Conservation (phyloP, 176 grass and related monocot species). For the Bothriochloa decipiens region DNA sequence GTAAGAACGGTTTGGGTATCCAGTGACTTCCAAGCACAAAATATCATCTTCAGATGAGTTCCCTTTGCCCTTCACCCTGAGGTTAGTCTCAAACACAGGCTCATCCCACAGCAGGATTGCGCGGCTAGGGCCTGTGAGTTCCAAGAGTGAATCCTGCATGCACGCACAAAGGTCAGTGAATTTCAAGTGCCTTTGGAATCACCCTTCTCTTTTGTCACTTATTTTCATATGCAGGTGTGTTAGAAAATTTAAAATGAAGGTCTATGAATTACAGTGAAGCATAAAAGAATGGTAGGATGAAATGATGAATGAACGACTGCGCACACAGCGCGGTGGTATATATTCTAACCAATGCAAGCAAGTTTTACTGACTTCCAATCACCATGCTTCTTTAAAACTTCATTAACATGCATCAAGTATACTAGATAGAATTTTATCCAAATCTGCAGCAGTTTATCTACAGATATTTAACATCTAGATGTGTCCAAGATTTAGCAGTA, state of each 20-base stretch:
- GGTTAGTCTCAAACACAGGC: slow-evolving; percentile 12
- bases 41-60: background rate
- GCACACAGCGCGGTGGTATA: too few relatives aligned
- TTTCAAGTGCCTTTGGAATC: background rate
- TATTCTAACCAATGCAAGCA: too few relatives aligned
- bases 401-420: too few relatives aligned
- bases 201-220: background rate
- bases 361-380: too few relatives aligned
- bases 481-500: too few relatives aligned
- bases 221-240: background rate
- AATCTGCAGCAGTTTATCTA: too few relatives aligned
- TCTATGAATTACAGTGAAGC: too few relatives aligned
- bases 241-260: background rate
- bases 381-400: too few relatives aligned
- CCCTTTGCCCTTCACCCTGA: slow-evolving; percentile 12
- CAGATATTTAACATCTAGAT: too few relatives aligned
- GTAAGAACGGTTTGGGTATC: background rate
- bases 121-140: slow-evolving; percentile 7
- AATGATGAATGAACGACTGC: background rate
- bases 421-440: too few relatives aligned
- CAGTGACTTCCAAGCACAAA: background rate
- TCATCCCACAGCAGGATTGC: background rate
- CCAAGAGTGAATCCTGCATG: slow-evolving; percentile 25
- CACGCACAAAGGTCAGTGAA: background rate
- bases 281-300: background rate